Evolutionary conservation across 495 filamentous ascomycete species (phyloP).

Genomic region (Diplogelasinospora grovesii): DNA sequence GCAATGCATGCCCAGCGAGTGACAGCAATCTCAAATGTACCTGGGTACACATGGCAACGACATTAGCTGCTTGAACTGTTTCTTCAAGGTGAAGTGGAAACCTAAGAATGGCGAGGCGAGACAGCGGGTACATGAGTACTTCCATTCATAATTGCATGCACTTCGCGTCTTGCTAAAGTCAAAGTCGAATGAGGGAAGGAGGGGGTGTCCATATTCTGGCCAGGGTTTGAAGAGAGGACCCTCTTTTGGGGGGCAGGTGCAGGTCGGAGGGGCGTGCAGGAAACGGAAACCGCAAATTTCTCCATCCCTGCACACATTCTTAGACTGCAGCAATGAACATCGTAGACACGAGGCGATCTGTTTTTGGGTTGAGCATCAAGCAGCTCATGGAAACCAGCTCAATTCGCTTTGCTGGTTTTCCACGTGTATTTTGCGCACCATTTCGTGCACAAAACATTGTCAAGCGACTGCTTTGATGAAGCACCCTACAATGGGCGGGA

Average conservation of each 20-base stretch:
- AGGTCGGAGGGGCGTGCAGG: constrained; percentile 9
- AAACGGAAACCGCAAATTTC: constrained; percentile 8
- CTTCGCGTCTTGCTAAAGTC: neutral
- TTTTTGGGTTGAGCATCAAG: too few species aligned
- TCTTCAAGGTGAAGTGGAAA: constrained; percentile 17
- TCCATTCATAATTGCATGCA: constrained; percentile 1
- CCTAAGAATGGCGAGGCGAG: constrained; percentile 8
- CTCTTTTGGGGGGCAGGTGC: constrained; percentile 1
- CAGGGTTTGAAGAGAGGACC: constrained; percentile 1
- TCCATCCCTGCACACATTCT: neutral
- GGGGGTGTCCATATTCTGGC: constrained; percentile 4
- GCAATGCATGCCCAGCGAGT: too few species aligned
- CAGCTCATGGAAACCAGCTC: too few species aligned
- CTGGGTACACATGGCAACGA: constrained; percentile 5
- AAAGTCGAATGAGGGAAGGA: constrained; percentile 1
- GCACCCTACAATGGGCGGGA: too few species aligned
- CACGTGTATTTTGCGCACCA: too few species aligned
- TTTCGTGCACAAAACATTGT: too few species aligned
- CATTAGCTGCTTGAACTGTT: constrained; percentile 8
- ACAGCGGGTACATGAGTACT: constrained; percentile 12
- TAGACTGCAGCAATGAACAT: too few species aligned
- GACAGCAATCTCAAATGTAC: constrained; percentile 1
- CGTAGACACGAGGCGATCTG: too few species aligned
- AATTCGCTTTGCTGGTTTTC: too few species aligned
- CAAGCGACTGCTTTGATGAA: too few species aligned